A percentile compares a stretch with the other conserved stretches of the same genome.
Evolutionary conservation across 2,329 filamentous ascomycete genomes (phyloP).

Genomic region (Sordariomycetes sp.): DNA sequence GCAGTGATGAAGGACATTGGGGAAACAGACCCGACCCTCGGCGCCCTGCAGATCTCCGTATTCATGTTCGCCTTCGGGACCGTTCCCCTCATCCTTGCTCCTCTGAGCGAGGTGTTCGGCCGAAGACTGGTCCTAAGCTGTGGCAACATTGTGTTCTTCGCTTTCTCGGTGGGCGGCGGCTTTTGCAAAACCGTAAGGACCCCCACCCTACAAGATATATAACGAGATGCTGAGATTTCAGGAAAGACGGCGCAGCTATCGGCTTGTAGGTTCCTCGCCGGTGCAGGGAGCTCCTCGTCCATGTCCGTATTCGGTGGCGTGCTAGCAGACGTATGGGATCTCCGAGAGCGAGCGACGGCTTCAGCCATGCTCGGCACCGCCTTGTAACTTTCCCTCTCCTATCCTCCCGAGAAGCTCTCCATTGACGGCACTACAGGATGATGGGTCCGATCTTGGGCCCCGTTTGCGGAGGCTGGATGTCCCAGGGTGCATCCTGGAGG

Average conservation of each 20-base stretch:
- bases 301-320: constrained; percentile 3
- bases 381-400: background rate
- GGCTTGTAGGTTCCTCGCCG: constrained; percentile 2
- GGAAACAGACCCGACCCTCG: background rate
- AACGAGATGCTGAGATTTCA: too few relatives aligned
- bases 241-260: constrained; percentile 3
- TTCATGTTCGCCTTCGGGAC: constrained; percentile 3
- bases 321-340: constrained; percentile 2
- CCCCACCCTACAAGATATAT: too few relatives aligned
- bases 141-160: constrained; percentile 1
- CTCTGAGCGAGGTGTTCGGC: constrained; percentile 4
- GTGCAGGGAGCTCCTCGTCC: constrained; percentile 1
- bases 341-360: constrained; percentile 2
- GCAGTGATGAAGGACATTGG: too few relatives aligned
- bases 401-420: too few relatives aligned
- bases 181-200: background rate
- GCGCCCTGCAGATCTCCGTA: constrained; percentile 1
- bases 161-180: constrained; percentile 3
- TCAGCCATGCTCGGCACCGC: background rate
- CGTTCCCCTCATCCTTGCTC: constrained; percentile 1
- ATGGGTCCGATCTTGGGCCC: constrained; percentile 4
- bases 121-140: background rate
- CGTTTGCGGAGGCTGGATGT: constrained; percentile 5
- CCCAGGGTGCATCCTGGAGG: constrained; percentile 2
- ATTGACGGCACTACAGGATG: background rate